A percentile compares a stretch with the other conserved stretches of the same genome.
phyloP scores from a whole-genome alignment of 257 asterid genomes.

The Nicotiana sylvestris region DNA sequence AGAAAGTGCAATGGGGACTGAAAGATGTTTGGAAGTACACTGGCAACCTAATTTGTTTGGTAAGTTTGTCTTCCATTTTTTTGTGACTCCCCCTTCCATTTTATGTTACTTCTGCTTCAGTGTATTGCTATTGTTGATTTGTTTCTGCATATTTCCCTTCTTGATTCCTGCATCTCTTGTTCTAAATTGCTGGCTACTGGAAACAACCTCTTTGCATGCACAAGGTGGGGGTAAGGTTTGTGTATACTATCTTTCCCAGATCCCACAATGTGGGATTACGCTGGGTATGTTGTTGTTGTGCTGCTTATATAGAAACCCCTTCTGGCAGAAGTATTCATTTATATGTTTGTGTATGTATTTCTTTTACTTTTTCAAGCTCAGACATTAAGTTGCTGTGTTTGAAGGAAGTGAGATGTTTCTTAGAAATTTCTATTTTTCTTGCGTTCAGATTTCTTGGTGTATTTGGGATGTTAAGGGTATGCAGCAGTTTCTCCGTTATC shows the following conservation, averaged over 20 bases:
- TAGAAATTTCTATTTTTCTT: constrained; percentile 4
- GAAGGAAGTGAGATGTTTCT: not conserved
- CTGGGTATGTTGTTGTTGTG: no score
- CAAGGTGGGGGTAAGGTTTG: no score
- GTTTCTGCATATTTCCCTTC: no score
- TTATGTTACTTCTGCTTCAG: no score
- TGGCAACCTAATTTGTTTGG: not conserved
- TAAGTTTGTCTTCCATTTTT: not conserved
- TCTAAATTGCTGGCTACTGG: no score
- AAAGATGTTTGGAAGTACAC: constrained; percentile 4
- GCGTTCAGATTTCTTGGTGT: not conserved
- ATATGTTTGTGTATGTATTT: not conserved
- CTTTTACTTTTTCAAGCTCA: not conserved
- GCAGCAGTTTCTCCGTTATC: not conserved
- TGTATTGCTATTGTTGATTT: no score
- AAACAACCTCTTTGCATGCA: no score
- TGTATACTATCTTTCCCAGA: no score
- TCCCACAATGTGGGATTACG: no score
- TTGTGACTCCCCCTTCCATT: not conserved
- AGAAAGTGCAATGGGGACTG: not conserved
- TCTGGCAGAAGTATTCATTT: not conserved
- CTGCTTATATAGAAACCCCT: not conserved
- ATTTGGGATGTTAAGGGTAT: constrained; percentile 1
- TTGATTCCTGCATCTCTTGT: no score
- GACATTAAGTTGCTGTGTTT: not conserved